phyloP scores from a whole-genome alignment of 2,329 filamentous ascomycete species.

The Scopulariopsis brevicaulis region DNA sequence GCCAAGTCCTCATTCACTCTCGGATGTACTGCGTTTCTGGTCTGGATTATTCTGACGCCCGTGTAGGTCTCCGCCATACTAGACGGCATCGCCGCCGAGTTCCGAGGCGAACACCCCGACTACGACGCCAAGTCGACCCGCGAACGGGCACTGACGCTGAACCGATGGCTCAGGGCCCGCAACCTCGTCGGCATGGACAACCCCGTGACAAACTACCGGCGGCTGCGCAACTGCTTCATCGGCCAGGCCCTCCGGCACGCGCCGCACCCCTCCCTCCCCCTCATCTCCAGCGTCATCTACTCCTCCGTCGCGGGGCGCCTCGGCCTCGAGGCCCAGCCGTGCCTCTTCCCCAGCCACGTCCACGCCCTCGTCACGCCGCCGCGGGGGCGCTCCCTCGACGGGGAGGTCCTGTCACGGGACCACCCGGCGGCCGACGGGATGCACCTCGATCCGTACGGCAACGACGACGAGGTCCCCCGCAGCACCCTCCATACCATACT shows the following conservation, averaged over 20 bases:
- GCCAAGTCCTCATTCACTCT: constrained; percentile 5
- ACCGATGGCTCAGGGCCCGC: constrained; percentile 55
- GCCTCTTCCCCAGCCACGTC: constrained; percentile 75
- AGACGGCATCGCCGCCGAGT: constrained; percentile 46
- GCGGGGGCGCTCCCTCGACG: constrained; percentile 47
- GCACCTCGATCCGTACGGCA: constrained; percentile 76
- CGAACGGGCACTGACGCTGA: constrained; percentile 55
- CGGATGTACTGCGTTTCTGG: constrained; percentile 7
- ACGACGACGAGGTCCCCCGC: constrained; percentile 52
- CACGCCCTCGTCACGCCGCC: constrained; percentile 64
- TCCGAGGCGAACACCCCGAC: constrained; percentile 39
- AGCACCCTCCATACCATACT: constrained; percentile 48
- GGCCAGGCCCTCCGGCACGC: constrained; percentile 65
- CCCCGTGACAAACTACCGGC: constrained; percentile 58
- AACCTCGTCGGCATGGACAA: constrained; percentile 61
- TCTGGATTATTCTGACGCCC: constrained; percentile 3
- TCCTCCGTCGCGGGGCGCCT: constrained; percentile 66
- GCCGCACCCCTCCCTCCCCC: constrained; percentile 68
- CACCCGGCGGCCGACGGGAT: constrained; percentile 30
- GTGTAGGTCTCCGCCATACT: constrained; percentile 50
- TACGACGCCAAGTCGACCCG: constrained; percentile 50
- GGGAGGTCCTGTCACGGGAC: not conserved
- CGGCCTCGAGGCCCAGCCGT: constrained; percentile 66
- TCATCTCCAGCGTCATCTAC: constrained; percentile 81
- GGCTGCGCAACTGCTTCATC: constrained; percentile 78